phyloP scores from a whole-genome alignment of 2,329 filamentous ascomycete genomes.

The Pseudocercospora cruenta region DNA sequence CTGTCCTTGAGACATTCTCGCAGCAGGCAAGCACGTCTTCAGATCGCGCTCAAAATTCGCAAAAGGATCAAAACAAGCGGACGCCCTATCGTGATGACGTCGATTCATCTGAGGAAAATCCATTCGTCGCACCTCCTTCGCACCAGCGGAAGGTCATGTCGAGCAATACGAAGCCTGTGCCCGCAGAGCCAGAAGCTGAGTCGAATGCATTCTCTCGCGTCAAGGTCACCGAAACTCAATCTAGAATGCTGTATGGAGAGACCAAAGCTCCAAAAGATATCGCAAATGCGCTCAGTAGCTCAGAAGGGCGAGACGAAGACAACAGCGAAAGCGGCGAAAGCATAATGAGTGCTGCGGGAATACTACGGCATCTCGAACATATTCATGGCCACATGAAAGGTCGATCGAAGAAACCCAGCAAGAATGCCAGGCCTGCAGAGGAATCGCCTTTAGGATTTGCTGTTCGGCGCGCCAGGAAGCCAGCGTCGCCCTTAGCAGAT shows the following conservation, averaged over 20 bases:
- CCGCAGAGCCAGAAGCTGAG: slow-evolving; percentile 44
- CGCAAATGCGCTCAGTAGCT: slow-evolving; percentile 7
- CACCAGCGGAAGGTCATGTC: slow-evolving; percentile 34
- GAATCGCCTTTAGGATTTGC: background rate
- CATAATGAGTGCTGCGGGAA: background rate
- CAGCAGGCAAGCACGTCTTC: slow-evolving; percentile 29
- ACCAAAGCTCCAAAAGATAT: slow-evolving; percentile 13
- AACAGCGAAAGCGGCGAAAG: background rate
- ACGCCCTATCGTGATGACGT: background rate
- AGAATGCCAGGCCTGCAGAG: background rate
- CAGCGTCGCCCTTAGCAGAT: background rate
- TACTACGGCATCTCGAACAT: background rate
- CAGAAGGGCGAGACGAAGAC: background rate
- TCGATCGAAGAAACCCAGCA: background rate
- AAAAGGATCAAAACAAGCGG: background rate
- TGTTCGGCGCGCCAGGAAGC: background rate
- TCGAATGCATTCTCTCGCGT: slow-evolving; percentile 44
- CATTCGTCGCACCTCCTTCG: slow-evolving; percentile 15
- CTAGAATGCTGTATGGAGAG: slow-evolving; percentile 16
- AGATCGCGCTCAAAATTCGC: slow-evolving; percentile 1
- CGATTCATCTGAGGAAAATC: background rate
- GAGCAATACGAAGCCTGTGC: slow-evolving; percentile 48
- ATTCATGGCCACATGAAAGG: background rate
- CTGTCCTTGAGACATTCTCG: slow-evolving; percentile 34
- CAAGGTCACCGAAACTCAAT: slow-evolving; percentile 12